phyloP scores from a whole-genome alignment of 2,329 filamentous ascomycete genomes.

The Talaromyces sp. region DNA sequence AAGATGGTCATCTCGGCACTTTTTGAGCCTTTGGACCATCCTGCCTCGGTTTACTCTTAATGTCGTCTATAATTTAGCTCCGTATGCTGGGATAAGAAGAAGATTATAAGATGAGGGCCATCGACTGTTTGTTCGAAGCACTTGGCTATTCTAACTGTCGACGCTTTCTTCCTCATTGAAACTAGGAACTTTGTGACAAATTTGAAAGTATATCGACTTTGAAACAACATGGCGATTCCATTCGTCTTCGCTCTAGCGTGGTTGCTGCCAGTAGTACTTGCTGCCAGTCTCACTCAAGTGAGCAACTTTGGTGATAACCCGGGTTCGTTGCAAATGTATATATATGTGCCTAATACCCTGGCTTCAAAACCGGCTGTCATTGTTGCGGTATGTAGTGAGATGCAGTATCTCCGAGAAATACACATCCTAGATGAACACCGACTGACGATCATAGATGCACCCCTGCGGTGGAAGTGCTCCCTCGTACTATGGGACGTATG shows the following conservation, averaged over 20 bases:
- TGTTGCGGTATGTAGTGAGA: constrained; percentile 4
- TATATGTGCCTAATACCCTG: constrained; percentile 6
- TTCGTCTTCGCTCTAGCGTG: constrained; percentile 11
- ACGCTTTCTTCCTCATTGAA: background rate
- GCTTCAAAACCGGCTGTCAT: constrained; percentile 11
- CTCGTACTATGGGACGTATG: constrained; percentile 7
- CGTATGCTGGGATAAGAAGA: background rate
- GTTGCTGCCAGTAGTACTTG: constrained; percentile 2
- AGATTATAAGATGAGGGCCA: background rate
- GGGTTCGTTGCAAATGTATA: constrained; percentile 8
- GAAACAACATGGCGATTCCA: constrained; percentile 4
- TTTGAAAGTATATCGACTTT: background rate
- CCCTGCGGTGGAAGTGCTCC: constrained; percentile 10
- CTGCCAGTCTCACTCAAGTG: constrained; percentile 7
- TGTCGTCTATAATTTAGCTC: background rate
- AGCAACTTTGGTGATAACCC: constrained; percentile 7
- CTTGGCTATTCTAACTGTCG: background rate
- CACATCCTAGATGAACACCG: background rate
- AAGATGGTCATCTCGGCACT: background rate
- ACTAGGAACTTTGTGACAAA: background rate
- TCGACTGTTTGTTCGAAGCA: background rate
- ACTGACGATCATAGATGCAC: constrained; percentile 5
- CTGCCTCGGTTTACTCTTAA: background rate
- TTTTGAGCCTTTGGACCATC: background rate
- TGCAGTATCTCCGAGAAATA: background rate